Evolutionary conservation across 2,329 filamentous ascomycete species (phyloP).

Genomic region (Neoascochyta sp.): DNA sequence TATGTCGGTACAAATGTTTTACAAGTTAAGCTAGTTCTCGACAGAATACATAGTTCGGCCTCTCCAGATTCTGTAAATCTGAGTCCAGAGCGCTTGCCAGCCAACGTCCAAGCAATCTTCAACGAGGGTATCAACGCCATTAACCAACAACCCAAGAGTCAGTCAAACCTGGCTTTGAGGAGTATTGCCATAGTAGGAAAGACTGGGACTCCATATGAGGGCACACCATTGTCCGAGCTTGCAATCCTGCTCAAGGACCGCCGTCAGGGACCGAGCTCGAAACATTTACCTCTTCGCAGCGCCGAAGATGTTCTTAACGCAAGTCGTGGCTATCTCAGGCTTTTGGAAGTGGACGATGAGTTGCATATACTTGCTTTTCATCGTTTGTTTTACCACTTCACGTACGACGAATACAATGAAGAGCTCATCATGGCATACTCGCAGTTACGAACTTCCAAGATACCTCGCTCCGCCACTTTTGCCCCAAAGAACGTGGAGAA

Average conservation of each 20-base stretch:
- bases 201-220: slow-evolving; percentile 1
- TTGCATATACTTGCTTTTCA: slow-evolving; percentile 2
- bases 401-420: slow-evolving; percentile 8
- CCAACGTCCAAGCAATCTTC: slow-evolving; percentile 4
- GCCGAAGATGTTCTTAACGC: slow-evolving; percentile 3
- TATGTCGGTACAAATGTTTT: slow-evolving; percentile 4
- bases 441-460: slow-evolving; percentile 5
- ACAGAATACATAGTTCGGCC: slow-evolving; percentile 6
- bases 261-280: neutral
- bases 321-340: slow-evolving; percentile 4
- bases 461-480: slow-evolving; percentile 2
- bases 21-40: slow-evolving; percentile 8
- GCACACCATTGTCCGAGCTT: slow-evolving; percentile 3
- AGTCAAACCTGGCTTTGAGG: slow-evolving; percentile 2
- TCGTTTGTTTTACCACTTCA: slow-evolving; percentile 3
- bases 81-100: slow-evolving; percentile 3
- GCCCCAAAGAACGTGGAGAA: neutral
- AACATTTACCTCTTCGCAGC: slow-evolving; percentile 2
- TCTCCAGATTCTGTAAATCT: slow-evolving; percentile 4
- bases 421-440: slow-evolving; percentile 7
- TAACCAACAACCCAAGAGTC: slow-evolving; percentile 1
- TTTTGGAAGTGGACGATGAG: slow-evolving; percentile 1
- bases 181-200: slow-evolving; percentile 5
- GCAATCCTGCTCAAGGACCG: slow-evolving; percentile 3
- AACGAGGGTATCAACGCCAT: slow-evolving; percentile 2